Evolutionary conservation across 2,329 filamentous ascomycete species (phyloP).

Genomic region (Cyclaneusma minus): DNA sequence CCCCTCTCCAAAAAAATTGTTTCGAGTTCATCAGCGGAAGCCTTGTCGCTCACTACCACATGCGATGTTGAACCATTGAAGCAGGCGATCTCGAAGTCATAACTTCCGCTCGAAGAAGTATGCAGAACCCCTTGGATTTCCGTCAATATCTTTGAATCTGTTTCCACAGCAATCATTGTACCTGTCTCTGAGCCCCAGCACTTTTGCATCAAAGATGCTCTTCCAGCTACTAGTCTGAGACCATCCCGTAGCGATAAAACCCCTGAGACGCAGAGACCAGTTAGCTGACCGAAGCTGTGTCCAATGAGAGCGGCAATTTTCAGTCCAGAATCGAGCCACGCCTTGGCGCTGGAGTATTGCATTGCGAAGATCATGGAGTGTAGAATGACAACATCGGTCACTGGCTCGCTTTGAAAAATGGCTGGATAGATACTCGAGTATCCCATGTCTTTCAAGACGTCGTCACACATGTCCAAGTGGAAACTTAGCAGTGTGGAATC

Average conservation of each 20-base stretch:
- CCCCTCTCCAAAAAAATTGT: too few species aligned
- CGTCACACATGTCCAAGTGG: slow-evolving; percentile 21
- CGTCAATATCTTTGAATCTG: slow-evolving; percentile 12
- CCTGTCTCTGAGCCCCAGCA: slow-evolving; percentile 19
- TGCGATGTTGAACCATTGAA: slow-evolving; percentile 27
- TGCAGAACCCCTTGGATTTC: slow-evolving; percentile 4
- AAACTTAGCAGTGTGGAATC: slow-evolving; percentile 13
- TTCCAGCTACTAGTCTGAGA: slow-evolving; percentile 15
- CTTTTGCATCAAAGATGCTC: slow-evolving; percentile 18
- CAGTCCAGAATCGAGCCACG: slow-evolving; percentile 20
- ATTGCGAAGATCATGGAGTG: slow-evolving; percentile 22
- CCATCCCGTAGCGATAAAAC: slow-evolving; percentile 16
- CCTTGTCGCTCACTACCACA: slow-evolving; percentile 23
- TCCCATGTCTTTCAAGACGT: slow-evolving; percentile 13
- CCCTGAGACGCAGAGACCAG: slow-evolving; percentile 19
- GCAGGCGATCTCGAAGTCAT: slow-evolving; percentile 25
- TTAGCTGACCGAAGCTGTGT: slow-evolving; percentile 23
- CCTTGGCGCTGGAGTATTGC: slow-evolving; percentile 21
- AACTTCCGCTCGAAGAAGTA: slow-evolving; percentile 4
- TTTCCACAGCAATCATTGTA: slow-evolving; percentile 24
- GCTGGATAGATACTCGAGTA: slow-evolving; percentile 17
- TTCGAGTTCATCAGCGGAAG: slow-evolving; percentile 10
- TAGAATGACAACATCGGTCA: slow-evolving; percentile 16
- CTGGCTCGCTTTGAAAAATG: slow-evolving; percentile 14
- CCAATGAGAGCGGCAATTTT: slow-evolving; percentile 19